phyloP scores from a whole-genome alignment of 768 basidiomycete genomes.

The Pholiota microspora region DNA sequence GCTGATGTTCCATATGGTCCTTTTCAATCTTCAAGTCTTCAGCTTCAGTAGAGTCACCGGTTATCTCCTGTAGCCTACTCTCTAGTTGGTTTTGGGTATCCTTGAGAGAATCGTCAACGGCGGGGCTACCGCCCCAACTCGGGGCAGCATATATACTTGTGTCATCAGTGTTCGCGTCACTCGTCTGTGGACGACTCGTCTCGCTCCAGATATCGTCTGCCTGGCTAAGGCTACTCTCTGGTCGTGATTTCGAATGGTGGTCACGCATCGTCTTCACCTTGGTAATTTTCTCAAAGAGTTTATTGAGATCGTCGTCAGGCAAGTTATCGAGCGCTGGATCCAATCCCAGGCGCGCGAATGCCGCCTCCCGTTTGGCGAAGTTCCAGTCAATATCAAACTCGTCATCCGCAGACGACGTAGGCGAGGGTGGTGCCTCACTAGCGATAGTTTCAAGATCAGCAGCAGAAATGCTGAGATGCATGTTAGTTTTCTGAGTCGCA shows the following conservation, averaged over 20 bases:
- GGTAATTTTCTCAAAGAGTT: slow-evolving; percentile 91
- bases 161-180: slow-evolving; percentile 82
- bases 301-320: slow-evolving; percentile 93
- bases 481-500: slow-evolving; percentile 67
- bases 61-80: slow-evolving; percentile 62
- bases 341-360: slow-evolving; percentile 78
- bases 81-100: slow-evolving; percentile 78
- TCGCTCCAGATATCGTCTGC: slow-evolving; percentile 91
- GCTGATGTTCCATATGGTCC: slow-evolving; percentile 90
- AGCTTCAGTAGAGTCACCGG: slow-evolving; percentile 55
- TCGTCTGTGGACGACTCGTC: slow-evolving; percentile 73
- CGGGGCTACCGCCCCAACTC: slow-evolving; percentile 57
- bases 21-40: slow-evolving; percentile 89
- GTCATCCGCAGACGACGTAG: slow-evolving; percentile 64
- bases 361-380: slow-evolving; percentile 95
- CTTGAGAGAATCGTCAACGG: slow-evolving; percentile 61
- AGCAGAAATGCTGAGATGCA: slow-evolving; percentile 64
- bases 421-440: slow-evolving; percentile 63
- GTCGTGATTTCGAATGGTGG: slow-evolving; percentile 75
- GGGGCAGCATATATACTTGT: slow-evolving; percentile 75
- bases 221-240: slow-evolving; percentile 86
- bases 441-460: slow-evolving; percentile 66
- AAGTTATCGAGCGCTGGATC: slow-evolving; percentile 91
- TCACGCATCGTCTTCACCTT: slow-evolving; percentile 88
- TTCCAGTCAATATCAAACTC: slow-evolving; percentile 88